These are phyloP conservation scores for Termitomyces sp. DNA, from an alignment of 768 basidiomycete species.

Conservation along the genomic window DNA sequence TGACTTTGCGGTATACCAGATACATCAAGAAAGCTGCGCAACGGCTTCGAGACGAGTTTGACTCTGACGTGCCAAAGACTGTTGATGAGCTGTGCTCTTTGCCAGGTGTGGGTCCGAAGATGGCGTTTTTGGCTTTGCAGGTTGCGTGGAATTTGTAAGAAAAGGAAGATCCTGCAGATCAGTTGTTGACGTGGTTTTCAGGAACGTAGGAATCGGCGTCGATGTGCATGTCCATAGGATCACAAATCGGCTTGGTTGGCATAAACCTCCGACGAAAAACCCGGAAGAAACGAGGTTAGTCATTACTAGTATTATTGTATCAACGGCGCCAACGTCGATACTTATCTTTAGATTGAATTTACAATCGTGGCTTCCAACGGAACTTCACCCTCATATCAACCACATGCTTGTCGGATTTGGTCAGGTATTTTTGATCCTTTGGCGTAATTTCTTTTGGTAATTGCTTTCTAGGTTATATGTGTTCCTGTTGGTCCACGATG, in stretches of 20 bases:
- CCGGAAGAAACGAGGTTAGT: conserved; percentile 83
- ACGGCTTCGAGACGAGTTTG: conserved; percentile 65
- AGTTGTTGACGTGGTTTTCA: conserved; percentile 23
- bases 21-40: conserved; percentile 75
- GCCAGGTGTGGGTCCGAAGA: conserved; percentile 93
- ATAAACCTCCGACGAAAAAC: conserved; percentile 75
- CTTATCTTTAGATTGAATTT: conserved; percentile 62
- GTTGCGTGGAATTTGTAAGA: conserved; percentile 80
- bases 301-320: neutral
- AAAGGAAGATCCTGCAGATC: neutral
- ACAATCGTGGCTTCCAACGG: conserved; percentile 79
- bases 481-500: conserved; percentile 64
- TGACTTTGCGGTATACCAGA: conserved; percentile 28
- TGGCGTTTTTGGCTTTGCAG: conserved; percentile 86
- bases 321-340: neutral
- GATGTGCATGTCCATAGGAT: conserved; percentile 97
- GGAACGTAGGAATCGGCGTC: conserved; percentile 89
- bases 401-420: conserved; percentile 82
- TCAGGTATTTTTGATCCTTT: conserved; percentile 48
- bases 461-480: conserved; percentile 53
- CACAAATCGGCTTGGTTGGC: conserved; percentile 92
- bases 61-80: conserved; percentile 85
- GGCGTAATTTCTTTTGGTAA: neutral
- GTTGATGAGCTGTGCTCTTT: conserved; percentile 85
- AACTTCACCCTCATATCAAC: conserved; percentile 73